Conservation (phyloP, 495 filamentous ascomycete genomes). For the Daldinia grandis region DNA sequence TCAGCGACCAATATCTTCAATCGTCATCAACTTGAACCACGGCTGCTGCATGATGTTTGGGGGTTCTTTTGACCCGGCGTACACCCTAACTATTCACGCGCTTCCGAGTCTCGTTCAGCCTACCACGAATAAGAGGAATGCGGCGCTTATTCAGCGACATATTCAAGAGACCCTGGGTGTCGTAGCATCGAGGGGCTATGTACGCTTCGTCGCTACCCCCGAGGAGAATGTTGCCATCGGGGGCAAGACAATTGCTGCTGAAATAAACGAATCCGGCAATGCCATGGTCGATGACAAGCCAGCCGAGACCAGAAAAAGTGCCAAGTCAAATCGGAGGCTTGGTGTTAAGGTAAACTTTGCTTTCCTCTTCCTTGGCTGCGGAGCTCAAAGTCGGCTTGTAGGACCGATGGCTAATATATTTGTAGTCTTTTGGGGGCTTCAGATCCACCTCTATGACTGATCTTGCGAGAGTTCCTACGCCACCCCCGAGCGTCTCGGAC, state of each 20-base stretch:
- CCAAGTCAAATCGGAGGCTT: slow-evolving; percentile 41
- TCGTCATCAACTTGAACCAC: slow-evolving; percentile 76
- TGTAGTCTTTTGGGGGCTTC: slow-evolving; percentile 43
- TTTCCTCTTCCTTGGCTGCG: slow-evolving; percentile 9
- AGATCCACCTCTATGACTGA: slow-evolving; percentile 39
- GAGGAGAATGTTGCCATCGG: slow-evolving; percentile 78
- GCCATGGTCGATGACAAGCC: slow-evolving; percentile 33
- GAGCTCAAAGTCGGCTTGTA: slow-evolving; percentile 5
- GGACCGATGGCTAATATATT: slow-evolving; percentile 27
- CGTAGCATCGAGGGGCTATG: slow-evolving; percentile 65
- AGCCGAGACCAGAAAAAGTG: slow-evolving; percentile 35
- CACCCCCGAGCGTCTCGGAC: slow-evolving; percentile 40
- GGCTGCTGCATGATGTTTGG: slow-evolving; percentile 79
- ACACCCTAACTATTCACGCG: slow-evolving; percentile 78
- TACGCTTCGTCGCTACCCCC: slow-evolving; percentile 72
- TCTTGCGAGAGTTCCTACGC: slow-evolving; percentile 37
- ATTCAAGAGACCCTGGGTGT: slow-evolving; percentile 75
- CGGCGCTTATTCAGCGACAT: slow-evolving; percentile 73
- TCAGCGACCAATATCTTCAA: slow-evolving; percentile 71
- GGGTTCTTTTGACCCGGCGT: slow-evolving; percentile 78
- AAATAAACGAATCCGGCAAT: slow-evolving; percentile 66
- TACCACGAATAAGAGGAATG: slow-evolving; percentile 83
- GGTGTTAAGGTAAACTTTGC: slow-evolving; percentile 39
- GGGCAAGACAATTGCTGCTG: slow-evolving; percentile 72
- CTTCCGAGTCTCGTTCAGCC: slow-evolving; percentile 73